phyloP scores from a whole-genome alignment of 495 filamentous ascomycete species.

The Lineolata rhizophorae region DNA sequence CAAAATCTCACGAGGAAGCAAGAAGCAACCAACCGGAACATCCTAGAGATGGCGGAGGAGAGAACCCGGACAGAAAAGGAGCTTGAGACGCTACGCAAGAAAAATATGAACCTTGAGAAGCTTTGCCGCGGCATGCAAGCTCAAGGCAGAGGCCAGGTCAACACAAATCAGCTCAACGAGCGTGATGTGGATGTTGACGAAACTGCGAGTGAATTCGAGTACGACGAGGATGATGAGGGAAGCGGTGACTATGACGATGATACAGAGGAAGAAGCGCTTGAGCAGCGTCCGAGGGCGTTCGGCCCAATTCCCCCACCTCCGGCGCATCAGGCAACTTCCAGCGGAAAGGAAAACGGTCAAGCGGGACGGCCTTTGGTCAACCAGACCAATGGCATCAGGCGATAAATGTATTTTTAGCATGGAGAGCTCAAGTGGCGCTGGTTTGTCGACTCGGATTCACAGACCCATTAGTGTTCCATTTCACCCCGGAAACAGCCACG shows the following conservation, averaged over 20 bases:
- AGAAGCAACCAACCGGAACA: conserved; percentile 81
- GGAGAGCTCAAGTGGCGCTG: too few relatives aligned
- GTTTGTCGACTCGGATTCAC: too few relatives aligned
- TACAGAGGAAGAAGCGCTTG: conserved; percentile 16
- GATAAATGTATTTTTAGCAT: too few relatives aligned
- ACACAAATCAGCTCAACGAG: conserved; percentile 17
- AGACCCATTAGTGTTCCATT: too few relatives aligned
- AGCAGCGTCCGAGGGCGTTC: conserved; percentile 12
- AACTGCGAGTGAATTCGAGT: conserved; percentile 48
- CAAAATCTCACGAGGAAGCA: conserved; percentile 78
- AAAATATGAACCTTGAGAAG: conserved; percentile 78
- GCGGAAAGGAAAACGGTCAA: conserved; percentile 10
- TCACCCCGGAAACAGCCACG: not conserved
- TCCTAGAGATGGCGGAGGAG: conserved; percentile 95
- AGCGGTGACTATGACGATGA: conserved; percentile 38
- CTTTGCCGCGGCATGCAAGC: conserved; percentile 89
- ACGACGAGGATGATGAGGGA: conserved; percentile 46
- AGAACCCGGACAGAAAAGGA: conserved; percentile 63
- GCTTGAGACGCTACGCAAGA: conserved; percentile 59
- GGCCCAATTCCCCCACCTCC: conserved; percentile 22
- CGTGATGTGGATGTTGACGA: conserved; percentile 36
- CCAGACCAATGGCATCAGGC: conserved; percentile 13
- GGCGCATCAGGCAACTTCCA: conserved; percentile 11
- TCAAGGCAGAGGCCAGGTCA: conserved; percentile 48
- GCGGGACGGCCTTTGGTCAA: conserved; percentile 11